Evolutionary conservation across 805 yeast genomes (phyloP), one percentile per base, ranked within the genome.

Genomic region (Wickerhamomyces tratensis): DNA sequence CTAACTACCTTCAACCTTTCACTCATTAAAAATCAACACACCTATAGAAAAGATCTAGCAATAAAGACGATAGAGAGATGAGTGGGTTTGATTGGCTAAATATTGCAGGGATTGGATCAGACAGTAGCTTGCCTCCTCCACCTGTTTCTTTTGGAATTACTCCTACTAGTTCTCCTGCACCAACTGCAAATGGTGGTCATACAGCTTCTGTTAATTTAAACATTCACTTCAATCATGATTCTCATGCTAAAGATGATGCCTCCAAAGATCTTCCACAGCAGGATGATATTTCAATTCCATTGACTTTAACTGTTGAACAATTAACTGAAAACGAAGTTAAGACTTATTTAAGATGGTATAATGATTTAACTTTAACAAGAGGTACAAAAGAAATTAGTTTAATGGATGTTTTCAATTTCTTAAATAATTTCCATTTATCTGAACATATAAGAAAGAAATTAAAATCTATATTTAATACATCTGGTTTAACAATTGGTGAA

Each of bases 341-440:
- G 53, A 84, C 96, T 1, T 91, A 91, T 61, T 75, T 91, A 51
- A 69, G 96, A 49, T 91, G 98, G 98, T 91, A 89, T 60, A 82
- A 87, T 50, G 89, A 86, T 54, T 77, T 91, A 31, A 72, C 84
- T 34, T 71, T 84, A 38, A 74, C 89, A 41, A 82, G 83, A 48
- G 79, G 79, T 35, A 72, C 79, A 37, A 71, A 80, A 46, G 64
- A 85, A 31, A 78, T 91, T 7, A 70, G 79, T 5, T 64, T 91
- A 47, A 73, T 70, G 10, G 98, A 93, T 58, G 85, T 86, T n/a
- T 79, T 84, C 61, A 66, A 67, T 39, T 91, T 91, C 58, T 67
- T 93, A 45, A 69, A 72, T 52, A 89, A 91, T 59, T 91, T 91
- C 66, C 79, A 77, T 43, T 63, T 91, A 12, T 54, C 78, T 2